A percentile compares a stretch with the other conserved stretches of the same genome.
Conservation (phyloP, 2,329 filamentous ascomycete genomes). For the Achaetomium macrosporum region DNA sequence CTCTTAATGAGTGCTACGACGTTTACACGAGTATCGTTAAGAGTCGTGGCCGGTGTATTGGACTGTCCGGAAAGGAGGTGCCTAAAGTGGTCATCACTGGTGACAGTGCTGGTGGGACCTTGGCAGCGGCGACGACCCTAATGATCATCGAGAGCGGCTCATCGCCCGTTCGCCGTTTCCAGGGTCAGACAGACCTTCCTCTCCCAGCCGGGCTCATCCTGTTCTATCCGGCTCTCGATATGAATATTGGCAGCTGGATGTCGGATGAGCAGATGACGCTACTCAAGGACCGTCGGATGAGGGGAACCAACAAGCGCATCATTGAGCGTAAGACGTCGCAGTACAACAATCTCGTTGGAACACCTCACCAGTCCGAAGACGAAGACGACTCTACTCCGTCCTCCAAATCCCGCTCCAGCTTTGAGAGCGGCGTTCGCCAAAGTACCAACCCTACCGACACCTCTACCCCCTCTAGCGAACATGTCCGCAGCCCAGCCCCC, state of each 20-base stretch:
- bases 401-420: constrained; percentile 22
- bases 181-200: constrained; percentile 57
- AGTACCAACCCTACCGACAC: constrained; percentile 7
- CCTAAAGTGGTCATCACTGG: constrained; percentile 70
- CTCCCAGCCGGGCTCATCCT: constrained; percentile 74
- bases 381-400: constrained; percentile 48
- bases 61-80: constrained; percentile 58
- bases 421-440: constrained; percentile 17
- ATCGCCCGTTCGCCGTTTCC: constrained; percentile 49
- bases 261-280: constrained; percentile 94
- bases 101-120: constrained; percentile 77
- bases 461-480: constrained; percentile 3
- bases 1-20: constrained; percentile 81
- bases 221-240: constrained; percentile 85
- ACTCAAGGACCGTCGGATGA: constrained; percentile 74
- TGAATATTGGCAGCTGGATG: constrained; percentile 99
- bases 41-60: constrained; percentile 68
- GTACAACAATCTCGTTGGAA: constrained; percentile 77
- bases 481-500: constrained; percentile 37
- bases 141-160: constrained; percentile 80
- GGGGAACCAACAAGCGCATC: constrained; percentile 72
- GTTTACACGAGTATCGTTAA: constrained; percentile 70
- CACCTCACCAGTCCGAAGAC: constrained; percentile 74
- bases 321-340: constrained; percentile 81
- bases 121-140: constrained; percentile 72